Percentiles rank a stretch among this genome's conserved stretches.
Conservation (phyloP, 2,329 filamentous ascomycete genomes). For the Leptographium radiaticola region DNA sequence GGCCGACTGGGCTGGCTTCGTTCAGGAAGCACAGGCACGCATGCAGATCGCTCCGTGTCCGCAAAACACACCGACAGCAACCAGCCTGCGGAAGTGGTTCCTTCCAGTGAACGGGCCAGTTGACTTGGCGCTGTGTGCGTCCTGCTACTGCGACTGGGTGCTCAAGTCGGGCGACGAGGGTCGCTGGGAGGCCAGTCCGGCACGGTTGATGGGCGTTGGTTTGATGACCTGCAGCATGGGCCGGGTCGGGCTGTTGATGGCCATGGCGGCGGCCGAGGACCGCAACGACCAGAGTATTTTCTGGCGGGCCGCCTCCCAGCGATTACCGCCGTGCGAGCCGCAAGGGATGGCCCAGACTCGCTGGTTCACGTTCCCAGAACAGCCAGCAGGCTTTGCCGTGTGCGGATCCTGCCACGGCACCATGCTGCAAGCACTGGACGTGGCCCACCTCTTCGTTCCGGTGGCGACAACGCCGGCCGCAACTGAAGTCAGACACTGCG, state of each 20-base stretch:
- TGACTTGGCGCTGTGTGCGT: slow-evolving; percentile 20
- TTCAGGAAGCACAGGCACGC: slow-evolving; percentile 14
- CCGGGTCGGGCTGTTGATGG: slow-evolving; percentile 17
- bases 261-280: slow-evolving; percentile 18
- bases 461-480: slow-evolving; percentile 11
- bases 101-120: slow-evolving; percentile 14
- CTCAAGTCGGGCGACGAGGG: slow-evolving; percentile 13
- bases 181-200: slow-evolving; percentile 8
- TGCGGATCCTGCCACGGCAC: slow-evolving; percentile 23
- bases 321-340: slow-evolving; percentile 18
- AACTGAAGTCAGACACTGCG: slow-evolving; percentile 16
- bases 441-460: slow-evolving; percentile 18
- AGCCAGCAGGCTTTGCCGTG: slow-evolving; percentile 20
- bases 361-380: slow-evolving; percentile 22
- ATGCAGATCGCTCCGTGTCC: slow-evolving; percentile 4
- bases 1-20: slow-evolving; percentile 22
- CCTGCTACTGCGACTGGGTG: slow-evolving; percentile 25
- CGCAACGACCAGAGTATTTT: slow-evolving; percentile 18
- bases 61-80: background rate
- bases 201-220: background rate
- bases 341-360: slow-evolving; percentile 16
- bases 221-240: slow-evolving; percentile 16
- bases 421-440: slow-evolving; percentile 18
- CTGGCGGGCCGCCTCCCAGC: slow-evolving; percentile 18
- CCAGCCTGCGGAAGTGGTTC: slow-evolving; percentile 18